Evolutionary conservation across 2,329 filamentous ascomycete genomes (phyloP).

Genomic region (Pseudopyricularia cyperi): DNA sequence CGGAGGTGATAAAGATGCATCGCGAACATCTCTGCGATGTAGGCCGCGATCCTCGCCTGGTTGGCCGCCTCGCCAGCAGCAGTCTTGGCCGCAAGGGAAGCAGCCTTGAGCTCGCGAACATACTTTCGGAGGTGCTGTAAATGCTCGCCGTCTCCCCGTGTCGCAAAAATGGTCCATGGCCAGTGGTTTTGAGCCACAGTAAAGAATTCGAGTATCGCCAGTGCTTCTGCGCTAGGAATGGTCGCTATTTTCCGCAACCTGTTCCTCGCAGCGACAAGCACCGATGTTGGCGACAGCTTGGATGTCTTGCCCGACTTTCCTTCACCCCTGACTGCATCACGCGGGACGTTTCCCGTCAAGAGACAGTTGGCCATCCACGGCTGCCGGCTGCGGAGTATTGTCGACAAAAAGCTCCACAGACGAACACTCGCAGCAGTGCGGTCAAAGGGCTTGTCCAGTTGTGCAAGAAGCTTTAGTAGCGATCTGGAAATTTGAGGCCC

Average conservation of each 20-base stretch:
- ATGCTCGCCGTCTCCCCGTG: slow-evolving; percentile 62
- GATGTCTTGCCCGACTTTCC: slow-evolving; percentile 38
- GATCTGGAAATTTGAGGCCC: slow-evolving; percentile 71
- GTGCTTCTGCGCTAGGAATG: slow-evolving; percentile 50
- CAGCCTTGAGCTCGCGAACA: slow-evolving; percentile 43
- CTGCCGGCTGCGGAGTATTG: slow-evolving; percentile 77
- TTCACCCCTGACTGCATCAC: slow-evolving; percentile 48
- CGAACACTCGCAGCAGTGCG: slow-evolving; percentile 50
- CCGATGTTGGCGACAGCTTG: slow-evolving; percentile 40
- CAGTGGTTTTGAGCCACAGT: slow-evolving; percentile 84
- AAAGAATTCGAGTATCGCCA: slow-evolving; percentile 76
- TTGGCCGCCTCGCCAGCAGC: slow-evolving; percentile 44
- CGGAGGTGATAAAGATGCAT: slow-evolving; percentile 83
- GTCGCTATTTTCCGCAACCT: slow-evolving; percentile 53
- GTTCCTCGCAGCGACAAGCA: slow-evolving; percentile 63
- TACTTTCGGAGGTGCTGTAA: slow-evolving; percentile 60
- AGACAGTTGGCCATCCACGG: slow-evolving; percentile 94
- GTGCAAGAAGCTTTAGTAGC: slow-evolving; percentile 67
- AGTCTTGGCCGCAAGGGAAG: slow-evolving; percentile 36
- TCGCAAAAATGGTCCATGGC: slow-evolving; percentile 80
- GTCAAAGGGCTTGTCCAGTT: slow-evolving; percentile 63
- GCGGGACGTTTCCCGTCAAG: slow-evolving; percentile 74
- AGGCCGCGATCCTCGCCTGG: slow-evolving; percentile 61
- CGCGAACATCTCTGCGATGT: slow-evolving; percentile 75
- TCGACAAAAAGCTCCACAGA: slow-evolving; percentile 78